Evolutionary conservation across 306 rosid genomes (phyloP), one percentile per base, ranked within the genome.

Genomic region (Sphenostylis stenocarpa): DNA sequence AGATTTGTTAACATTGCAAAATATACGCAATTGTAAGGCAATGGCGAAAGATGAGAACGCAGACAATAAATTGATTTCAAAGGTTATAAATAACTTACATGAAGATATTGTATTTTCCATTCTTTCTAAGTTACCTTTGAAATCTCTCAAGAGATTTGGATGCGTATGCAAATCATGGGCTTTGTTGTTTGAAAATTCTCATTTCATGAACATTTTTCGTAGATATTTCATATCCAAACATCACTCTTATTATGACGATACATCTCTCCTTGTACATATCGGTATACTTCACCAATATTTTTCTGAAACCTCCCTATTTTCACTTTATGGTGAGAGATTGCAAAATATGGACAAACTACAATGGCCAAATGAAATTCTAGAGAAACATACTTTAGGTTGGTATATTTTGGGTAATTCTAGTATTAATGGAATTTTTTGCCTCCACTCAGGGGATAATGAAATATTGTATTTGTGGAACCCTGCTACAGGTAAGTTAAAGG

Each of bases 201-300:
- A 3, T 51, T 19, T 51, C 14, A 7, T 51, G 58, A 51, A 1
- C 5, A 6, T 19, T 0, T 7, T 7, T 11, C 8, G 2, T 1
- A 51, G 8, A 4, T 19, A 19, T 9, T 51, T 51, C 5, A 51
- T 19, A 51, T 9, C 14, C 8, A 51, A 51, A 8, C 14, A 19
- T 19, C 5, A 20, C 3, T 7, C 58, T 7, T 20, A 19, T 0
- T 6, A 51, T 3, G 14, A 19, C 0, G 58, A 51, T 20, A 8
- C 14, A 51, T 7, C 5, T 51, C 5, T 51, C 24, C 1, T 51
- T 3, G 3, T 51, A 3, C 4, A 7, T 7, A 1, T 3, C 26
- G 7, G 4, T 8, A 20, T 0, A 2, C 1, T 0, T 5, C 2
- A 47, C 6, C 11, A 17, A 0, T 0, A 16, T 2, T 0, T 0